These are phyloP conservation scores for Kluyveromyces starmeri DNA, from an alignment of 805 yeast genomes.

Conservation along the genomic window DNA sequence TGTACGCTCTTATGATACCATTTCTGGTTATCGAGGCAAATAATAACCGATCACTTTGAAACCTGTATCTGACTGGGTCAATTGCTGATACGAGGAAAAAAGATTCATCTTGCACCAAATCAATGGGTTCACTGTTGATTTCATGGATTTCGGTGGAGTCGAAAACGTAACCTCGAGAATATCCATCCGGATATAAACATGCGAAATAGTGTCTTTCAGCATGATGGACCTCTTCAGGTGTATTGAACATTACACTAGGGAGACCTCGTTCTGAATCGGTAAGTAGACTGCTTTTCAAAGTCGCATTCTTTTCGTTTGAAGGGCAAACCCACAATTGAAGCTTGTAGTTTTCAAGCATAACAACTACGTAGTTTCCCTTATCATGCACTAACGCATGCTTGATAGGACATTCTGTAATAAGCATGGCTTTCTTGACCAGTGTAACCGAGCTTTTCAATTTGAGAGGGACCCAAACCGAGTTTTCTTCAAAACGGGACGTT, in stretches of 20 bases:
- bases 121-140: constrained; percentile 13
- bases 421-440: constrained; percentile 32
- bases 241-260: constrained; percentile 28
- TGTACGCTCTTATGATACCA: constrained; percentile 44
- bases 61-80: constrained; percentile 49
- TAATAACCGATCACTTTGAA: constrained; percentile 33
- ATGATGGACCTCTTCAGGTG: constrained; percentile 29
- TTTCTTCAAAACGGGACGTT: constrained; percentile 46
- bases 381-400: constrained; percentile 41
- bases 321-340: constrained; percentile 58
- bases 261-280: constrained; percentile 7
- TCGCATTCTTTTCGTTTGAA: constrained; percentile 14
- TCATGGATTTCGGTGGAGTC: constrained; percentile 28
- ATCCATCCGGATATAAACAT: constrained; percentile 36
- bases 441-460: constrained; percentile 26
- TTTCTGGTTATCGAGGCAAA: constrained; percentile 48
- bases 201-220: constrained; percentile 38
- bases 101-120: constrained; percentile 22
- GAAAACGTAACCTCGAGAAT: constrained; percentile 28
- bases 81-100: constrained; percentile 45
- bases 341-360: constrained; percentile 33
- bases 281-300: constrained; percentile 11
- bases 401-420: constrained; percentile 40
- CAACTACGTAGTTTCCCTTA: constrained; percentile 38
- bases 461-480: constrained; percentile 50